phyloP scores from a whole-genome alignment of 768 basidiomycete genomes.

The Tylopilus felleus region DNA sequence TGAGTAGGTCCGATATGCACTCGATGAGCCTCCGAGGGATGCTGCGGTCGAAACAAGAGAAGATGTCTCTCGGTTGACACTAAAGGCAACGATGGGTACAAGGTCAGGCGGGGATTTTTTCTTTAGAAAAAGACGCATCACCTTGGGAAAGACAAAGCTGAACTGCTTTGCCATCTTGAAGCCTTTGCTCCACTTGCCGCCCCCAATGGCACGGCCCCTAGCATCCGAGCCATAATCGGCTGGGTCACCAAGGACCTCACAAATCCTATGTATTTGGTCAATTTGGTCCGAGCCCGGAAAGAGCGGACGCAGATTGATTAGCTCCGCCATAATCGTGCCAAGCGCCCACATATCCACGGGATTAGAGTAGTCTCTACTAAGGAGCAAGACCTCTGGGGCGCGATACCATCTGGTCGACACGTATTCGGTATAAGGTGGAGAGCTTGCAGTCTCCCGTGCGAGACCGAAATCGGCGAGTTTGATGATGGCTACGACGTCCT shows the following conservation, averaged over 20 bases:
- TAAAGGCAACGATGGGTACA: constrained; percentile 29
- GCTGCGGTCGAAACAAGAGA: constrained; percentile 70
- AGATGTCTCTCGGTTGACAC: constrained; percentile 64
- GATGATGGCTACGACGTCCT: constrained; percentile 94
- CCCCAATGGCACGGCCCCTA: constrained; percentile 68
- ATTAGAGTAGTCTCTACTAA: constrained; percentile 90
- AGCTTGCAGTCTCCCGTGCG: constrained; percentile 82
- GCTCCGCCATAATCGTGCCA: constrained; percentile 96
- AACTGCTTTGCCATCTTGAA: constrained; percentile 82
- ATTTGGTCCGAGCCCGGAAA: constrained; percentile 93
- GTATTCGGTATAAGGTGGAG: constrained; percentile 97
- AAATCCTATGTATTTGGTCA: constrained; percentile 90
- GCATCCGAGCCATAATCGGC: constrained; percentile 76
- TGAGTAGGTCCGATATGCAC: constrained; percentile 88
- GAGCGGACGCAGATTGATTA: constrained; percentile 90
- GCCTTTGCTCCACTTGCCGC: constrained; percentile 84
- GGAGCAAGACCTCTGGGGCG: constrained; percentile 92
- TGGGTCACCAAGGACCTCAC: constrained; percentile 92
- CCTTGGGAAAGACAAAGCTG: constrained; percentile 89
- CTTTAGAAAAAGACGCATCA: constrained; percentile 28
- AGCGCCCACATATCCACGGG: constrained; percentile 99
- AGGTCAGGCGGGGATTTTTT: not conserved
- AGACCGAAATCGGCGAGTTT: constrained; percentile 99
- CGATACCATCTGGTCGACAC: constrained; percentile 99
- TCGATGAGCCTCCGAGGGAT: constrained; percentile 82